Evolutionary conservation across 371 early-diverging fungal genomes (phyloP).

Genomic region (Rhizopus sp.): DNA sequence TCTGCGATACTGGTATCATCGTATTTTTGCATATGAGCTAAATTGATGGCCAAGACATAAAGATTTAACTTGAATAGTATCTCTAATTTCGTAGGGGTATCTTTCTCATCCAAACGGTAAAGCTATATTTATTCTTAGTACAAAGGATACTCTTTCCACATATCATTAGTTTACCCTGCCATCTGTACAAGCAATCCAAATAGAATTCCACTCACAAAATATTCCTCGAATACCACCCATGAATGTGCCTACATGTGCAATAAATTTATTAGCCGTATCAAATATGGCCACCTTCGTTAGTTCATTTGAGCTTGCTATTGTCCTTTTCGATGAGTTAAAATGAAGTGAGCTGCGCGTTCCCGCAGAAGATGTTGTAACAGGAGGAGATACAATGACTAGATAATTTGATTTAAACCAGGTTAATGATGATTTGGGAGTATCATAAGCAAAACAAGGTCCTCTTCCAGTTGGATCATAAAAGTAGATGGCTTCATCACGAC

Average conservation of each 20-base stretch:
- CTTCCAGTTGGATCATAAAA: conserved; percentile 91
- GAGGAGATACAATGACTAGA: conserved; percentile 74
- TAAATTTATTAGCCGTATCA: conserved; percentile 88
- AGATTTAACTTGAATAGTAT: conserved; percentile 85
- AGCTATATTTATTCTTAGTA: conserved; percentile 51
- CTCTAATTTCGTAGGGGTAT: conserved; percentile 84
- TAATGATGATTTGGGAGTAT: conserved; percentile 74
- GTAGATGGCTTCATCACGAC: conserved; percentile 88
- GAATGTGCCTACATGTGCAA: conserved; percentile 81
- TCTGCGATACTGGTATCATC: conserved; percentile 79
- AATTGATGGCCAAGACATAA: conserved; percentile 83
- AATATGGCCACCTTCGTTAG: conserved; percentile 82
- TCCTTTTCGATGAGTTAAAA: conserved; percentile 29
- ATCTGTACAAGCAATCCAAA: conserved; percentile 84
- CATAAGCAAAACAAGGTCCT: conserved; percentile 92
- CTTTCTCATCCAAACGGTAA: conserved; percentile 84
- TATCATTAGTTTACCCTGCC: conserved; percentile 60
- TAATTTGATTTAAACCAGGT: conserved; percentile 79
- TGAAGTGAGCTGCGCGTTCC: conserved; percentile 34
- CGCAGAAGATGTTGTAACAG: conserved; percentile 49
- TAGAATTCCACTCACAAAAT: conserved; percentile 85
- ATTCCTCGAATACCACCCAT: conserved; percentile 68
- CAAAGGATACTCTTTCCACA: not conserved
- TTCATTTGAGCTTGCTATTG: conserved; percentile 35
- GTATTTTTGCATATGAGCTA: conserved; percentile 76